phyloP scores from a whole-genome alignment of 2,329 filamentous ascomycete genomes.

The Talaromyces amestolkiae region DNA sequence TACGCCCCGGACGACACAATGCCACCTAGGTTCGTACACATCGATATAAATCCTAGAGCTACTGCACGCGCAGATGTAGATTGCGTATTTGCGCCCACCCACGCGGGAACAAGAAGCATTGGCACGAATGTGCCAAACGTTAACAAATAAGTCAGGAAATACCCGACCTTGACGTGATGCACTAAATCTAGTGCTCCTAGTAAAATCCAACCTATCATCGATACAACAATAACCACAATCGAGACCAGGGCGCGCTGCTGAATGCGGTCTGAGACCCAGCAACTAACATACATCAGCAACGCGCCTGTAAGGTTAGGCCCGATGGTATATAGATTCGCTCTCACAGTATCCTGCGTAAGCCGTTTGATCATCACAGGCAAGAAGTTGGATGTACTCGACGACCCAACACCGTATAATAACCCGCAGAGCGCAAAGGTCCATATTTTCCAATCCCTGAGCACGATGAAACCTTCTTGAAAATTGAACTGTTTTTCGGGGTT shows the following conservation, averaged over 20 bases:
- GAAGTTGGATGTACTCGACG: conserved; percentile 17
- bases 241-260: conserved; percentile 7
- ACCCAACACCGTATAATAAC: conserved; percentile 12
- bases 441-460: conserved; percentile 7
- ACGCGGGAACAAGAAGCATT: conserved; percentile 2
- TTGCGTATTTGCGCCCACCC: conserved; percentile 8
- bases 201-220: conserved; percentile 18
- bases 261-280: conserved; percentile 9
- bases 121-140: conserved; percentile 12
- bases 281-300: conserved; percentile 2
- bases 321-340: conserved; percentile 17
- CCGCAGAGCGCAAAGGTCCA: conserved; percentile 10
- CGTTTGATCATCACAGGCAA: conserved; percentile 17
- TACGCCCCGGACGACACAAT: conserved; percentile 6
- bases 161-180: conserved; percentile 6
- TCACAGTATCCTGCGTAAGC: conserved; percentile 7
- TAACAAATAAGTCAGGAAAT: conserved; percentile 9
- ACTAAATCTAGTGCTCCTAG: not conserved
- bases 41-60: conserved; percentile 7
- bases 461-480: not conserved
- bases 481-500: not conserved
- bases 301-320: conserved; percentile 13
- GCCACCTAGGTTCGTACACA: conserved; percentile 3
- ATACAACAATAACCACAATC: conserved; percentile 3
- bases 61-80: conserved; percentile 8